Evolutionary conservation across 2,329 filamentous ascomycete genomes (phyloP).

Genomic region (Stagonosporopsis vannaccii): DNA sequence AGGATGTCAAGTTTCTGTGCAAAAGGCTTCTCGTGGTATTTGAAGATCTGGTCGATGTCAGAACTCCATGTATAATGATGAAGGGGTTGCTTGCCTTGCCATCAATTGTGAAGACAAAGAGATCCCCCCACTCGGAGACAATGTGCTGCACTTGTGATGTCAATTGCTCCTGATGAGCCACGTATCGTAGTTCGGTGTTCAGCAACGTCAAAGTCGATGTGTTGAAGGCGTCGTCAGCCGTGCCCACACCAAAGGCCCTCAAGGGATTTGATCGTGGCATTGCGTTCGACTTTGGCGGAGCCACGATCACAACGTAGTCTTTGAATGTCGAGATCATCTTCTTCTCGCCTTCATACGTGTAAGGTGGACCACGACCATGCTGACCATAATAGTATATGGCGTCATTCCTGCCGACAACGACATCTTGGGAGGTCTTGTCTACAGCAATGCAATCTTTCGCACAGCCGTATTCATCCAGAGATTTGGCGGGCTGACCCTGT

Average conservation of each 20-base stretch:
- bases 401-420: slow-evolving; percentile 93
- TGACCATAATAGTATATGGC: slow-evolving; percentile 92
- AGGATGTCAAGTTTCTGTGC: slow-evolving; percentile 92
- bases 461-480: slow-evolving; percentile 88
- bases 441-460: slow-evolving; percentile 94
- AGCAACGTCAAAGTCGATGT: slow-evolving; percentile 88
- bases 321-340: slow-evolving; percentile 79
- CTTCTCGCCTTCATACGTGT: slow-evolving; percentile 91
- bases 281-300: slow-evolving; percentile 71
- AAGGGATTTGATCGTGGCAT: slow-evolving; percentile 66
- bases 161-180: slow-evolving; percentile 87
- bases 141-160: slow-evolving; percentile 80
- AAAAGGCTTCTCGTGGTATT: slow-evolving; percentile 89
- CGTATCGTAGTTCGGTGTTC: slow-evolving; percentile 89
- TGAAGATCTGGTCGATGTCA: slow-evolving; percentile 68
- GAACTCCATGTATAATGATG: neutral
- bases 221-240: slow-evolving; percentile 80
- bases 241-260: slow-evolving; percentile 74
- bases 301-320: slow-evolving; percentile 87
- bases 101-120: slow-evolving; percentile 89
- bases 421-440: slow-evolving; percentile 78
- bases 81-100: slow-evolving; percentile 73
- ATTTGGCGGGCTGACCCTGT: slow-evolving; percentile 86
- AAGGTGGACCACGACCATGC: slow-evolving; percentile 84
- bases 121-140: slow-evolving; percentile 87